Evolutionary conservation across 345 rosid genomes (phyloP), one percentile per base, ranked within the genome.

Genomic region (Populus nigra): DNA sequence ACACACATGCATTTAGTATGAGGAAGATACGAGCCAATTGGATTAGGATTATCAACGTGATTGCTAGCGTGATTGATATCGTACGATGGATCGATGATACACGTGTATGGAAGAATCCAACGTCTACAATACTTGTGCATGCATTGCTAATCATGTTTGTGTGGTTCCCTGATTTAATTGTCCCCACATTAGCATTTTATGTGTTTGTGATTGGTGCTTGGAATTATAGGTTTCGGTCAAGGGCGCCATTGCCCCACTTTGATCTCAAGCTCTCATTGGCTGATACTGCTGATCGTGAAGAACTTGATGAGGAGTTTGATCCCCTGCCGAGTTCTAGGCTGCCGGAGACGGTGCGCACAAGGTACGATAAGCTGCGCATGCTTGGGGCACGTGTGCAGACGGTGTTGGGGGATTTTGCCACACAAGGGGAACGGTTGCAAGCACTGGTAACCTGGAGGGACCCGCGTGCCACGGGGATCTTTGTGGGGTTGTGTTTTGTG

Each of bases 371-470:
- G 85, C 65, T 94, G 71, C 86, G 97, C 0, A 79, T 70, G 0
- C 47, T 94, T 0, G 94, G 97, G 16, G 83, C 82, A 15, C 87
- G 94, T 1, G 91, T 87, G 10, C 98, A 93, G 72, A 88, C 84
- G 7, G 69, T 88, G 33, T 83, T 93, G 49, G 97, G 98, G 13
- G 95, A 93, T 76, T 72, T 93, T 4, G 97, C 98, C 0, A 78
- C 98, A 5, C 93, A 90, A 25, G 96, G 91, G 0, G 99, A 95
- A 80, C 80, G 94, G 1, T 82, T 86, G 79, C 96, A 93, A 68
- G 94, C 96, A 4, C 68, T 95, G 73, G 92, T 95, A 82, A 89
- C 93, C 4, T 93, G 98, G 99, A 45, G 92, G 0, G 99, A 95
- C 45, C 96, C 97, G 15, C 83, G 96, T 67, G 99, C 94, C 3